Evolutionary conservation across 2,329 filamentous ascomycete species (phyloP), one percentile per base, ranked within the genome.

Genomic region (Colletotrichum sp.): DNA sequence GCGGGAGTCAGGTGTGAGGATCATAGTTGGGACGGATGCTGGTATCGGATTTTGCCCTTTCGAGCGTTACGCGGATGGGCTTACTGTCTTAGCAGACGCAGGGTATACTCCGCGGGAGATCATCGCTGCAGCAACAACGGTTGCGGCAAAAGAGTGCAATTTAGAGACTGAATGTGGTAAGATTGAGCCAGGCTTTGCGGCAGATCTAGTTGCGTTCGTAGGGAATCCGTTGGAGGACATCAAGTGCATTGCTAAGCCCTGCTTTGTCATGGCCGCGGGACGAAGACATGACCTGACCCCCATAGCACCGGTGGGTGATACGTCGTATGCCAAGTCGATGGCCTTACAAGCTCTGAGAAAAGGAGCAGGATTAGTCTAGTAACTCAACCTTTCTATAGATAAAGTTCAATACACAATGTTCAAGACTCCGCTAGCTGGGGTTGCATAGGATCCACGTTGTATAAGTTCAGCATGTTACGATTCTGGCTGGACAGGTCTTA

Each of bases 391-490:
- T 43, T 18, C 16, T 3, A 6, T 16, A n/a, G 2, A 3, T 10
- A 3, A 43, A 18, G 5, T 9, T 39, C 4, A 18, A 43, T 43
- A 18, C 4, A 18, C 16, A 18, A 1, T 9, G 4, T 18, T 18
- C 4, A 43, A 18, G 36, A 1, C 4, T 9, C 4, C 36, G 36
- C 36, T 43, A 43, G 36, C 36, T 43, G 36, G 36, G 16, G 16
- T 18, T 18, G 36, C 16, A 39, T 1, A 6, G 16, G 4, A 39
- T 39, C 4, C 36, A 18, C 16, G 36, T 39, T 39, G 36, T 18
- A 18, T 39, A 5, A 39, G 8, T 16, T 18, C 4, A 9, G 3
- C 2, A 39, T 39, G 0, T 18, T 0, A 39, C 36, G 2, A 9
- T 39, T 18, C 16, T 39, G 4, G 4, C 16, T 18, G 36, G 36